A percentile compares a stretch with the other conserved stretches of the same genome.
These are phyloP conservation scores for Simmondsia chinensis DNA, from an alignment of 148 eudicot species.

Conservation along the genomic window DNA sequence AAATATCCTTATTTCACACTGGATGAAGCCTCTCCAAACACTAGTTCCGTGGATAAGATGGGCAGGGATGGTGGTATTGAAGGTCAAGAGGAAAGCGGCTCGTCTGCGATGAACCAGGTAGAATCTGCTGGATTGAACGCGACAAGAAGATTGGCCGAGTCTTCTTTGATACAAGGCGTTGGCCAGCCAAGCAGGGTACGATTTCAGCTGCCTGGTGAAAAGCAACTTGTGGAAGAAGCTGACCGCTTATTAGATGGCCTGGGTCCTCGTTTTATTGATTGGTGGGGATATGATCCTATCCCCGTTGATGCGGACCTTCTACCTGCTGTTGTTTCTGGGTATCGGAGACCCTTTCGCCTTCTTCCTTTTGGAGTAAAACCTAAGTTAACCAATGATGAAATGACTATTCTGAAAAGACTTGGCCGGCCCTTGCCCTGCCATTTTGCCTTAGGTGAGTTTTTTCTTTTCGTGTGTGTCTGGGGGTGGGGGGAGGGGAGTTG, in stretches of 20 bases:
- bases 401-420: constrained; percentile 80
- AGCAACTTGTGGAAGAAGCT: constrained; percentile 75
- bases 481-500: too few species aligned
- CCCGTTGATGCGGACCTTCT: constrained; percentile 97
- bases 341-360: constrained; percentile 78
- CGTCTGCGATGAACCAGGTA: constrained; percentile 15
- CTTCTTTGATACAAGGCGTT: constrained; percentile 72
- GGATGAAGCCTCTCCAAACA: constrained; percentile 21
- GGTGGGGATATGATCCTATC: constrained; percentile 95
- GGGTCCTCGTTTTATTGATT: constrained; percentile 89
- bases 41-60: constrained; percentile 19
- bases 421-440: constrained; percentile 92
- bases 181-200: constrained; percentile 71
- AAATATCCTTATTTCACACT: constrained; percentile 75
- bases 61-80: constrained; percentile 16
- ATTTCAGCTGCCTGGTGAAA: constrained; percentile 79
- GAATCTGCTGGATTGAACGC: constrained; percentile 19
- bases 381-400: constrained; percentile 82
- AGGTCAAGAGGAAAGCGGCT: constrained; percentile 13
- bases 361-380: constrained; percentile 90
- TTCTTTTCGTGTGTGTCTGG: not conserved
- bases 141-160: constrained; percentile 17
- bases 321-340: constrained; percentile 80
- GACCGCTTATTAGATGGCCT: constrained; percentile 71
- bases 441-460: constrained; percentile 70